These are phyloP conservation scores for Moesziomyces globuligerus DNA, from an alignment of 1,284 basidiomycete species.

Conservation along the genomic window DNA sequence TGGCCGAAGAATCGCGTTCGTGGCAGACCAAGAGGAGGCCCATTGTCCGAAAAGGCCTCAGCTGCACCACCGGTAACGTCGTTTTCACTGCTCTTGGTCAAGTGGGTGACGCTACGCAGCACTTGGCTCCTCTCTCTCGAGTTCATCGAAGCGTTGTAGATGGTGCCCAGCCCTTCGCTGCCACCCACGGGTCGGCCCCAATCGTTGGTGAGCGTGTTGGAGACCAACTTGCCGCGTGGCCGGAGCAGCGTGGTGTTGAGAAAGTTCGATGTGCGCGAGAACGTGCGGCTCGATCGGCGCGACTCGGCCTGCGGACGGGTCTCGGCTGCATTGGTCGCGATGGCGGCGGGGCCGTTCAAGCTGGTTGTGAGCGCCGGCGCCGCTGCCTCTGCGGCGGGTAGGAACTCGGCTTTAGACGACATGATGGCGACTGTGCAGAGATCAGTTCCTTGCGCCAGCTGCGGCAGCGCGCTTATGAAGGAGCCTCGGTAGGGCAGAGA, in stretches of 20 bases:
- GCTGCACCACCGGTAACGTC: conserved; percentile 30
- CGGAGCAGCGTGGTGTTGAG: conserved; percentile 26
- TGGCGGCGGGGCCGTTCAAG: not conserved
- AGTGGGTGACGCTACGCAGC: conserved; percentile 36
- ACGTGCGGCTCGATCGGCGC: conserved; percentile 20
- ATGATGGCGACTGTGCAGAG: conserved; percentile 5
- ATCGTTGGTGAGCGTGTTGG: conserved; percentile 11
- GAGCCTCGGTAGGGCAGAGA: not conserved
- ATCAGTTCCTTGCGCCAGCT: conserved; percentile 2
- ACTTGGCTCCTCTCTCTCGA: conserved; percentile 37
- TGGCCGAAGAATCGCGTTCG: conserved; percentile 16
- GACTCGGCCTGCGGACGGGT: conserved; percentile 12
- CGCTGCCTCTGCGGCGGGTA: conserved; percentile 3
- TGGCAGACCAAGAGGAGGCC: conserved; percentile 4
- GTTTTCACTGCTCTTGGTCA: conserved; percentile 33
- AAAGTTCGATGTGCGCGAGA: conserved; percentile 19
- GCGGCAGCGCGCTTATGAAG: not conserved
- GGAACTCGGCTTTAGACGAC: conserved; percentile 32
- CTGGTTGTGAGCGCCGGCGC: conserved; percentile 8
- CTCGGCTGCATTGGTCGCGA: not conserved
- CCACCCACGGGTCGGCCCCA: conserved; percentile 43
- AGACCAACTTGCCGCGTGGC: conserved; percentile 20
- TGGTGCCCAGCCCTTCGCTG: conserved; percentile 41
- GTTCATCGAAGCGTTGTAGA: conserved; percentile 33
- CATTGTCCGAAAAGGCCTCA: conserved; percentile 32